phyloP scores from a whole-genome alignment of 805 yeast species.

The Kodamaea hsintzibuensis region DNA sequence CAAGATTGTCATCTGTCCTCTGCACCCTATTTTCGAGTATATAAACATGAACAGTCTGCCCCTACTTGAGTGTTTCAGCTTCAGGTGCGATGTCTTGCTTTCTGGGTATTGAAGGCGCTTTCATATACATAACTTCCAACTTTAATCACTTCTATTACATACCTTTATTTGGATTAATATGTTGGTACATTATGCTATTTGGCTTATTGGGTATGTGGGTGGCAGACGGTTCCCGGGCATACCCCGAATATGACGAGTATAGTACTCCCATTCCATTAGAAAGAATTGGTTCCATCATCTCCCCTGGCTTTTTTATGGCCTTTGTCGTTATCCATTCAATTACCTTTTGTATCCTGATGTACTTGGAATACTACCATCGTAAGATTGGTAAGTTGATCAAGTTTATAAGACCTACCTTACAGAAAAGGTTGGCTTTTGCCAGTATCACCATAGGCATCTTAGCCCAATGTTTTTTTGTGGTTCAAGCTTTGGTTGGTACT shows the following conservation, averaged over 20 bases:
- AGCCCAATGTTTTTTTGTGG: constrained; percentile 23
- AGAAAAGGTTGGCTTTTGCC: constrained; percentile 25
- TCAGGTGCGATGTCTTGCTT: background rate
- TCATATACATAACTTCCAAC: constrained; percentile 18
- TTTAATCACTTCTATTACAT: constrained; percentile 28
- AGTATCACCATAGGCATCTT: constrained; percentile 22
- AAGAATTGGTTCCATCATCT: constrained; percentile 24
- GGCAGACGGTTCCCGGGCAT: constrained; percentile 19
- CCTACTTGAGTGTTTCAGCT: background rate
- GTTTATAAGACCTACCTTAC: constrained; percentile 25
- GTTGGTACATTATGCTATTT: constrained; percentile 26
- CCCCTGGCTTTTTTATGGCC: constrained; percentile 23
- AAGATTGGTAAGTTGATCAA: constrained; percentile 30
- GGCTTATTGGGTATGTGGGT: constrained; percentile 24
- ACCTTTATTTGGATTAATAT: constrained; percentile 26
- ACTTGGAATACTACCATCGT: constrained; percentile 28
- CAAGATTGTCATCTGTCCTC: background rate
- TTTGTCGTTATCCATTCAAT: constrained; percentile 24
- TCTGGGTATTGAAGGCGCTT: constrained; percentile 10
- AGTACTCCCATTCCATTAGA: constrained; percentile 25
- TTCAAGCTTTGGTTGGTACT: constrained; percentile 19
- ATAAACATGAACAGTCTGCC: background rate
- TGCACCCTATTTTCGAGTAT: background rate
- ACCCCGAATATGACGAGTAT: constrained; percentile 23
- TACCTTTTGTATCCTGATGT: constrained; percentile 23